Percentiles rank a stretch among this genome's conserved stretches.
Evolutionary conservation across 2,329 filamentous ascomycete species (phyloP).

Genomic region (Tricladium varicosporioides): DNA sequence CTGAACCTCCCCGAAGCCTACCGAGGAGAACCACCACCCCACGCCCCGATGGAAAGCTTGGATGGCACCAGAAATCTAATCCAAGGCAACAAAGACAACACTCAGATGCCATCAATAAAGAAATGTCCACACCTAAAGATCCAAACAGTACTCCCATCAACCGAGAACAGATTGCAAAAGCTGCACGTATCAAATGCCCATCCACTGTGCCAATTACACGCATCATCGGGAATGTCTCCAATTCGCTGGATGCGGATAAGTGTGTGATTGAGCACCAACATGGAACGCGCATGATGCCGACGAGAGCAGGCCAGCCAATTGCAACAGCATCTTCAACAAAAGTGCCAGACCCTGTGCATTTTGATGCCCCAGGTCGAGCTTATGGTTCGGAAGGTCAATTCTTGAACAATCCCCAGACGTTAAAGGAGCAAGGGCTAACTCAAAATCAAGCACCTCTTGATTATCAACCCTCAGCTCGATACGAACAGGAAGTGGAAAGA

Average conservation of each 20-base stretch:
- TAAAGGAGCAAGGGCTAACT: too few species aligned
- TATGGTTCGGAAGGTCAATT: too few species aligned
- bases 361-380: not conserved
- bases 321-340: not conserved
- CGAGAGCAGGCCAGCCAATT: not conserved
- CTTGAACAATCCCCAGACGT: too few species aligned
- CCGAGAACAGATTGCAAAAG: constrained; percentile 24
- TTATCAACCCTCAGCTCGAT: too few species aligned
- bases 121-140: not conserved
- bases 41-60: constrained; percentile 16
- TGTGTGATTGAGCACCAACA: not conserved
- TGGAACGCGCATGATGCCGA: not conserved
- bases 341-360: not conserved
- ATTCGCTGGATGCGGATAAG: not conserved
- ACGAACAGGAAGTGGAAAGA: too few species aligned
- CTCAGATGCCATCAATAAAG: not conserved
- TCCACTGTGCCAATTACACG: constrained; percentile 18
- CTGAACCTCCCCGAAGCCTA: not conserved
- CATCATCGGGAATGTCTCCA: not conserved
- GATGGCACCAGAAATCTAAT: constrained; percentile 15
- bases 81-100: not conserved
- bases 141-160: constrained; percentile 11
- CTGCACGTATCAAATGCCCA: constrained; percentile 26
- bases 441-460: too few species aligned
- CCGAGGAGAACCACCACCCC: constrained; percentile 7